Percentiles rank a stretch among this genome's conserved stretches.
phyloP scores from a whole-genome alignment of 2,329 filamentous ascomycete species.

The Aspergillus aculeatinus region DNA sequence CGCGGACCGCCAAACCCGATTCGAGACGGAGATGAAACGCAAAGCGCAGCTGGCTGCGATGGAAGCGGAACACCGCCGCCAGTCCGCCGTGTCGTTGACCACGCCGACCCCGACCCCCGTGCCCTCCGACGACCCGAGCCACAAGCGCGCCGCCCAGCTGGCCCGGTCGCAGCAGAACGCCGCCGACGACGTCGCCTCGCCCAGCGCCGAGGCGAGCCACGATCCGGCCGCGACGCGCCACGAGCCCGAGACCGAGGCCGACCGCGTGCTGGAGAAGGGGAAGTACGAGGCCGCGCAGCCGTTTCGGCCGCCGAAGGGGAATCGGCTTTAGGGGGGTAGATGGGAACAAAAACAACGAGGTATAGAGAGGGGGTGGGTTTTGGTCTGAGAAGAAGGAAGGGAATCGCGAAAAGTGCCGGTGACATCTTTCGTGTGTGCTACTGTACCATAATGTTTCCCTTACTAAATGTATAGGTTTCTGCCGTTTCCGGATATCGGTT shows the following conservation, averaged over 20 bases:
- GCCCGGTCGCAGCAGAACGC: conserved; percentile 30
- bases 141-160: conserved; percentile 39
- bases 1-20: conserved; percentile 73
- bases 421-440: not conserved
- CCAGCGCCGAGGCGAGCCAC: conserved; percentile 68
- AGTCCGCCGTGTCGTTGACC: conserved; percentile 18
- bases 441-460: not conserved
- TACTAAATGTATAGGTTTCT: not conserved
- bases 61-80: conserved; percentile 37
- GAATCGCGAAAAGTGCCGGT: not conserved
- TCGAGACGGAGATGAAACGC: conserved; percentile 68
- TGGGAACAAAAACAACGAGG: not conserved
- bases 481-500: not conserved
- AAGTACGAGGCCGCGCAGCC: conserved; percentile 83
- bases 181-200: conserved; percentile 57
- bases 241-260: conserved; percentile 68
- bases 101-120: conserved; percentile 16
- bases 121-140: conserved; percentile 29
- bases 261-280: conserved; percentile 71
- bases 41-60: conserved; percentile 39
- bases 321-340: conserved; percentile 63
- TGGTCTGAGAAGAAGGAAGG: not conserved
- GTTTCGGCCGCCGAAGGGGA: conserved; percentile 77
- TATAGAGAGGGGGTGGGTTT: not conserved
- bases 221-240: conserved; percentile 88